phyloP scores from a whole-genome alignment of 257 asterid species.

The Solanum bulbocastanum region DNA sequence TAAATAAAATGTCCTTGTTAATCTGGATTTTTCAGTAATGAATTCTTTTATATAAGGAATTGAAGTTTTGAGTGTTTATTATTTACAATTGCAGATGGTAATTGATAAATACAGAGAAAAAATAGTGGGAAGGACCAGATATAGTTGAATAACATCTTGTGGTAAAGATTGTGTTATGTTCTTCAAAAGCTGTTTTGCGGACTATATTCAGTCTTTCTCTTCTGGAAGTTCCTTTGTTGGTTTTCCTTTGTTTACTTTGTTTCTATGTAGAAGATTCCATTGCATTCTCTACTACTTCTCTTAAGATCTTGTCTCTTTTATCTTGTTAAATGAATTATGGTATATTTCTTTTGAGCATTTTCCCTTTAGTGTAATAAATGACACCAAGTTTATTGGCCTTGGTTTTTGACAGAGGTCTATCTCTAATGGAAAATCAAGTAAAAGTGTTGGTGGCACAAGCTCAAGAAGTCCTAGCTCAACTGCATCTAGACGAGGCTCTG shows the following conservation, averaged over 20 bases:
- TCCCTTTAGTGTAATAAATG: neutral
- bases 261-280: neutral
- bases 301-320: neutral
- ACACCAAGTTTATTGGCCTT: neutral
- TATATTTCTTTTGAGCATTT: neutral
- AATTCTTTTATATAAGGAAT: neutral
- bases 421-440: constrained; percentile 49
- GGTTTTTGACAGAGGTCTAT: constrained; percentile 35
- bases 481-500: constrained; percentile 57
- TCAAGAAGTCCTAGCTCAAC: constrained; percentile 39
- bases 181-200: neutral
- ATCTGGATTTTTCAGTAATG: neutral
- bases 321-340: neutral
- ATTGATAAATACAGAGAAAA: neutral
- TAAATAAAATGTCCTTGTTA: neutral
- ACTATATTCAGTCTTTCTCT: neutral
- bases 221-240: neutral
- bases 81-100: neutral
- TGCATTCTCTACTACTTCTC: neutral
- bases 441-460: constrained; percentile 43
- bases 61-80: neutral
- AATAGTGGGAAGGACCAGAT: neutral
- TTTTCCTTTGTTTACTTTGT: neutral
- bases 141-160: neutral
- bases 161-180: neutral